phyloP scores from a whole-genome alignment of 306 rosid genomes.

The Rosa lucieae region DNA sequence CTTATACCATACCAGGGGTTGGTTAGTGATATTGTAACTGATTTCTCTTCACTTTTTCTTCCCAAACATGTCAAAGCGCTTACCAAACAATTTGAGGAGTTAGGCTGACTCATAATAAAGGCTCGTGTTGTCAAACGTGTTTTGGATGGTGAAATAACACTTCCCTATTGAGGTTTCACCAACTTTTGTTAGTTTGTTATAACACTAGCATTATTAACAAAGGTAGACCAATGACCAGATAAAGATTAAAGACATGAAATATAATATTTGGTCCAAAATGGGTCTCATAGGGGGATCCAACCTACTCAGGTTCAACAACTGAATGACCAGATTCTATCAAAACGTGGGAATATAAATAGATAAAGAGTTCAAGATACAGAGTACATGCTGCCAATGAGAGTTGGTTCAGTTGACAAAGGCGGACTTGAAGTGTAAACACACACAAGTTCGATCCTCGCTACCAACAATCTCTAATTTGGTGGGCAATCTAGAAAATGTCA shows the following conservation, averaged over 20 bases:
- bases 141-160: background rate
- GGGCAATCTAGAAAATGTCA: too few species aligned
- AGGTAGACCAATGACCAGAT: background rate
- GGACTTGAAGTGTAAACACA: too few species aligned
- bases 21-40: background rate
- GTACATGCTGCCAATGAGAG: background rate
- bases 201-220: background rate
- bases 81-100: conserved; percentile 13
- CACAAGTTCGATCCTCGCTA: too few species aligned
- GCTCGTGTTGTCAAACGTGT: background rate
- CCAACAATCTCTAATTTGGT: too few species aligned
- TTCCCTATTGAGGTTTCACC: background rate
- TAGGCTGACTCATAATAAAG: background rate
- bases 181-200: background rate
- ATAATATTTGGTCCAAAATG: background rate
- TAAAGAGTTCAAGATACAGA: background rate
- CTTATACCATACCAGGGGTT: background rate
- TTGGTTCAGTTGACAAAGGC: too few species aligned
- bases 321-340: background rate
- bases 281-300: background rate
- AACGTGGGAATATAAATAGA: background rate
- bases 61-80: background rate
- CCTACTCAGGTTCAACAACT: background rate
- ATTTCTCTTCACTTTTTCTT: background rate
- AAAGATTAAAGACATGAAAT: background rate